Base-by-base conservation (phyloP, 1,139 yeast species). In the Debaryomycetaceae sp. region DNA sequence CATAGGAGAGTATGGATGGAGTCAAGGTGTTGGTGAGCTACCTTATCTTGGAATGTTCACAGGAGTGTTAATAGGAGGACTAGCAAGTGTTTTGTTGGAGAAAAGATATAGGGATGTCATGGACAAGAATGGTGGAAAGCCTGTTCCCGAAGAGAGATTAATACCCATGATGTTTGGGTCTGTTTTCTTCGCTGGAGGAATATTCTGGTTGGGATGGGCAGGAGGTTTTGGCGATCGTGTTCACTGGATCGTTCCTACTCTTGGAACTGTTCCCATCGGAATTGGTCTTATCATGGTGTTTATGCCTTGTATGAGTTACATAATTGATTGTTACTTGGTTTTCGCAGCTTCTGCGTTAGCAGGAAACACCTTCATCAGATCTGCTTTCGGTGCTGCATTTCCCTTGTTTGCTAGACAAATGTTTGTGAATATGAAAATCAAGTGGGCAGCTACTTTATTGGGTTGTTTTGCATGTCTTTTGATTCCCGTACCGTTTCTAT, bases 301-400 rank as follows among this genome's bases (percentile, higher is more conserved):
- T 75, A 73, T 86, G 54, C 84, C 96, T 11, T 79, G 89, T 47
- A 68, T 89, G 57, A 87, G 84, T 60, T 89, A 89, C 62, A 78
- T 89, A 55, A 83, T 89, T 56, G 97, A 90, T 62, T 72, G 87
- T 36, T 90, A 89, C 60, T 72, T 87, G 50, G 62, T 82, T 47
- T 82, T 84, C 58, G 95, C 97, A 5, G 96, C 96, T 11, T 85
- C 95, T 24, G 97, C 97, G 1, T 72, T 90, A 53, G 96, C 97
- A 5, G 97, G 86, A 11, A 88, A 88, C 60, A 83, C 96, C 0
- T 82, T 90, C 56, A 62, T 84, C 51, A 78, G 90, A 72, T 81
- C 88, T 2, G 65, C 74, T 13, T 75, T 76, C 58, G 81, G 80
- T 37, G 81, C 77, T 39, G 75, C 69, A 5, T 71, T 76, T 62